Base-by-base conservation (phyloP, 495 filamentous ascomycete genomes). In the Bombardia bombarda region DNA sequence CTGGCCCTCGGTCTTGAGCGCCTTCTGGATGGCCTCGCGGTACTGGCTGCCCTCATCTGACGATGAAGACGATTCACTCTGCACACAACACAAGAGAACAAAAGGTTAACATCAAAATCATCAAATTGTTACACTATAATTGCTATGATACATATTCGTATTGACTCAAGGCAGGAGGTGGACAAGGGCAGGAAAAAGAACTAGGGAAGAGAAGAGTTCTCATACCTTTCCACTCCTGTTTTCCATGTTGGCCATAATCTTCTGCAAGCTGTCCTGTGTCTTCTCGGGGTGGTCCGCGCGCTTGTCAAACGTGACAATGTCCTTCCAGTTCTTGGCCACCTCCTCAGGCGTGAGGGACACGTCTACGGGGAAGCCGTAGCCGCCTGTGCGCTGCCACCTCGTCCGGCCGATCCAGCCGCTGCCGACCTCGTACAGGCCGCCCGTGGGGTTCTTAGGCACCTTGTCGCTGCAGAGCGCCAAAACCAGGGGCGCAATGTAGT, bases 401-500 rank as follows among this genome's bases (percentile, higher is more conserved):
- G 92, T 98, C 58, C 77, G 73, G 46, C 82, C 84, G 57, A 84
- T 80, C 93, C 93, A 98, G 47, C 92, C 92, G 64, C 86, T 90
- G 56, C 92, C 92, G 46, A 90, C 86, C 73, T 98, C 92, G 67
- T 83, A 98, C n/a, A 98, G 79, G 39, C 80, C 83, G 52, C 90
- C 90, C 47, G 89, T 96, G 10, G 80, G 76, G 50, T 86, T 80
- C 49, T 83, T 78, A 21, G 90, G 90, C 18, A 85, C 73, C 58
- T 86, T 86, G 67, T 98, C 92, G 42, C 87, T 92, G 71, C 78
- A 84, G 32, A 98, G 82, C 24, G 87, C 79, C 21, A 85, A 83
- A 36, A 98, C 90, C 31, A 96, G 62, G 35, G 92, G 92, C 33
- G 92, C 92, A 65, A 98, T 90, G 62, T 97, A 96, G 54, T 96